Base-by-base conservation (phyloP, 768 basidiomycete genomes). In the Lepiota brunneoincarnata region DNA sequence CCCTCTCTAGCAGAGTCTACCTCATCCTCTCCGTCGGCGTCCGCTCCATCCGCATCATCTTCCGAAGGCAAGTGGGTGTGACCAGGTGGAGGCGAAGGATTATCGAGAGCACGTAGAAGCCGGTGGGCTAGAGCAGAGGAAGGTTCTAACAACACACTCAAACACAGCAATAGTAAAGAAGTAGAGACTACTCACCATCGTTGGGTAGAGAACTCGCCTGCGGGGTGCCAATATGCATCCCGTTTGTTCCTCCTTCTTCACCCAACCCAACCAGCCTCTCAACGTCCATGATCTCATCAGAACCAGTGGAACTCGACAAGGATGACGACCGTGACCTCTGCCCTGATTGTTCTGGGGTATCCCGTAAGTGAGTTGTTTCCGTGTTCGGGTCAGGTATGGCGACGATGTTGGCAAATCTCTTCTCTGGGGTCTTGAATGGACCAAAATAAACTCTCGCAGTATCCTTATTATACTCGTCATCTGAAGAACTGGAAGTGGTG, bases 21-120 rank as follows among this genome's bases (percentile, higher is more conserved):
- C 18, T 38, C 52, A 18, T 44, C 45, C 3, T 54, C 46, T 35
- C 34, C 31, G 10, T 44, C 46, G 15, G 42, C 44, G n/a, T 42
- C 31, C 15, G 49, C 20, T 44, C 31, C 54, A 15, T 40, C 40
- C 17, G 26, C 24, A 24, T 46, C 57, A 38, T 31, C 35, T 15
- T 12, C 26, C 34, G 18, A 21, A 7, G 48, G 24, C 11, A 64
- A 49, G n/a, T 58, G 46, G 1, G 63, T 58, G 18, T 67, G 67
- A 54, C 67, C 67, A 24, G 74, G 74, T 26, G 74, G 73, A 15
- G 89, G 88, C 15, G 89, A 91, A 15, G 89, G 89, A 61, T 91
- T 91, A 61, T 82, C 83, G 54, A 82, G 79, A 48, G 89, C 89
- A 46, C 82, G 77, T 41, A 86, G 76, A 42, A 91, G 80, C 67